A percentile compares a stretch with the other conserved stretches of the same genome.
These are phyloP conservation scores for Solanum sejunctum DNA, from an alignment of 257 asterid genomes.

Conservation along the genomic window DNA sequence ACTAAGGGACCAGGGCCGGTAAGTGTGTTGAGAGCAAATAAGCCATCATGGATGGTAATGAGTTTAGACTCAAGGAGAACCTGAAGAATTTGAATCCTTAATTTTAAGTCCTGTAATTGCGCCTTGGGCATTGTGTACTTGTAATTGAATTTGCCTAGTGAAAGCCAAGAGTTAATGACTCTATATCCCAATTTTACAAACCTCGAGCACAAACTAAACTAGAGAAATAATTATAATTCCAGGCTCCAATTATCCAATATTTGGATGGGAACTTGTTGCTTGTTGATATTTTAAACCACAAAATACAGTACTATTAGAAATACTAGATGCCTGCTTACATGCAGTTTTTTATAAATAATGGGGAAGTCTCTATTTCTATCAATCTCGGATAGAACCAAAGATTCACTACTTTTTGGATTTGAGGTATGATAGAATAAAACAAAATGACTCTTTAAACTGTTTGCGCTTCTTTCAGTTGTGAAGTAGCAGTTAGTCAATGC, in stretches of 20 bases:
- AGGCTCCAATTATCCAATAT: background rate
- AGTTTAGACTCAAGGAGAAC: background rate
- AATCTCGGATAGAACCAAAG: too few species aligned
- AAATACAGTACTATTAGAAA: background rate
- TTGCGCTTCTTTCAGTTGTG: too few species aligned
- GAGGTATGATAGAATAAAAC: too few species aligned
- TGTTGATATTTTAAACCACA: background rate
- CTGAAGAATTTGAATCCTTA: background rate
- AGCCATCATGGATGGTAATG: background rate
- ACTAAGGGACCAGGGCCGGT: too few species aligned
- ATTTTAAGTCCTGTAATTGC: background rate
- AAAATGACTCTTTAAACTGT: too few species aligned
- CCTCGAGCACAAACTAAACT: background rate
- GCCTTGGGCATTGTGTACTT: background rate
- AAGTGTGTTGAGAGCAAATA: too few species aligned
- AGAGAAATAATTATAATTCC: background rate
- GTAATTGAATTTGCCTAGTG: background rate
- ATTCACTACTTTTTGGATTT: too few species aligned
- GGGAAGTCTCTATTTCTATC: too few species aligned
- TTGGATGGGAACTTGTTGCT: background rate
- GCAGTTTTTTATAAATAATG: too few species aligned
- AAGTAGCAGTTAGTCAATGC: too few species aligned
- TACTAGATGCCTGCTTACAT: background rate
- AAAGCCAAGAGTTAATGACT: background rate
- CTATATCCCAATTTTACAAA: background rate